Conservation (phyloP, 768 basidiomycete species). For the Suillus discolor region DNA sequence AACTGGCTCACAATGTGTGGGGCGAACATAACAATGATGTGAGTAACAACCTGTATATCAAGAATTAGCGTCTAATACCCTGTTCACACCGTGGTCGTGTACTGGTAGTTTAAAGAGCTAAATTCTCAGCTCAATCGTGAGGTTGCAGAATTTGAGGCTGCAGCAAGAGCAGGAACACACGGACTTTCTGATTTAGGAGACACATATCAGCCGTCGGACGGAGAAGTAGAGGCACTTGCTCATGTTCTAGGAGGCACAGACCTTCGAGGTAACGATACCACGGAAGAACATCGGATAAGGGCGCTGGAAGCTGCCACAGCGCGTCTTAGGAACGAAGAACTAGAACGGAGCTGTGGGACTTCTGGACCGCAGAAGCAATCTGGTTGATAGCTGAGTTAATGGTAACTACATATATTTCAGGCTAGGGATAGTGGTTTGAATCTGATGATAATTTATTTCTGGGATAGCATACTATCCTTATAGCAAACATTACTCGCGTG, state of each 20-base stretch:
- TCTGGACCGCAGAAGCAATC: constrained; percentile 14
- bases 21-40: constrained; percentile 75
- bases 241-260: constrained; percentile 57
- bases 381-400: background rate
- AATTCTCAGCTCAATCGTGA: constrained; percentile 77
- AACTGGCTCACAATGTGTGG: constrained; percentile 76
- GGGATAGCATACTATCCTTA: too few relatives aligned
- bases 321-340: constrained; percentile 60
- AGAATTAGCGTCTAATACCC: background rate
- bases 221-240: constrained; percentile 56
- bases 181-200: constrained; percentile 40
- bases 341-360: constrained; percentile 75
- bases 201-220: constrained; percentile 53
- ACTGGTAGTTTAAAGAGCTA: constrained; percentile 66
- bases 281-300: constrained; percentile 57
- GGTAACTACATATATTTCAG: background rate
- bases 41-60: constrained; percentile 22
- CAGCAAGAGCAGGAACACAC: constrained; percentile 54
- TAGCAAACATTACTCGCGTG: background rate
- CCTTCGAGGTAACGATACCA: constrained; percentile 41
- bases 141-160: constrained; percentile 67
- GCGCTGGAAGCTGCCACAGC: constrained; percentile 63
- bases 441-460: background rate
- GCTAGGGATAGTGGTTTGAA: background rate
- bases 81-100: background rate